phyloP scores from a whole-genome alignment of 176 grass and related monocot genomes.

The Juncus inflexus region DNA sequence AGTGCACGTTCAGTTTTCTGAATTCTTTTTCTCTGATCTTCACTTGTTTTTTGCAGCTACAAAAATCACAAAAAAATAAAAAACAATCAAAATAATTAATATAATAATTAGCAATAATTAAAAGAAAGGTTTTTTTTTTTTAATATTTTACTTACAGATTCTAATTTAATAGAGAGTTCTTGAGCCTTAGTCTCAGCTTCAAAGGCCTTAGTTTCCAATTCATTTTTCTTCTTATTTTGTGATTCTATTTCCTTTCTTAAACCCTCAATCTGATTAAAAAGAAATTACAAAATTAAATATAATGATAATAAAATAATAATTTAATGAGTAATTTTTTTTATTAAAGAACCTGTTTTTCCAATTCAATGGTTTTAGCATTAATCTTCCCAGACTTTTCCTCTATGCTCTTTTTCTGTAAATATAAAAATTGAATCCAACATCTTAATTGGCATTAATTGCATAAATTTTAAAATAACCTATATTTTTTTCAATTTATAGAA shows the following conservation, averaged over 20 bases:
- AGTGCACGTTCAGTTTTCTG: slow-evolving; percentile 81
- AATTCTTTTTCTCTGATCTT: slow-evolving; percentile 69
- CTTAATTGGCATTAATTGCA: background rate
- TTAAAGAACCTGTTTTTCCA: slow-evolving; percentile 64
- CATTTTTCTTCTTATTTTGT: slow-evolving; percentile 42
- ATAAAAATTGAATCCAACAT: too few species aligned
- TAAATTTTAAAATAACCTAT: slow-evolving; percentile 9
- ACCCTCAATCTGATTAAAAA: slow-evolving; percentile 40
- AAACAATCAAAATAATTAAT: background rate
- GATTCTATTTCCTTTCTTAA: slow-evolving; percentile 52
- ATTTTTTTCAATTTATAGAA: slow-evolving; percentile 1
- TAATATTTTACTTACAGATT: slow-evolving; percentile 49
- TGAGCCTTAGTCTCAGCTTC: slow-evolving; percentile 55
- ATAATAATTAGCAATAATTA: slow-evolving; percentile 13
- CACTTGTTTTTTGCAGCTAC: slow-evolving; percentile 78
- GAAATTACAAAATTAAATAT: slow-evolving; percentile 12
- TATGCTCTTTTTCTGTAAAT: slow-evolving; percentile 40
- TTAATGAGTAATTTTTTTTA: slow-evolving; percentile 8
- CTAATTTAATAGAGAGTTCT: slow-evolving; percentile 56
- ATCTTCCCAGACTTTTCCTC: slow-evolving; percentile 49
- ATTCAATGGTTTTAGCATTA: slow-evolving; percentile 36
- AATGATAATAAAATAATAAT: background rate
- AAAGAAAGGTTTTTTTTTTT: slow-evolving; percentile 8
- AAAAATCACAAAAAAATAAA: slow-evolving; percentile 31
- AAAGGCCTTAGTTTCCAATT: slow-evolving; percentile 40